These are phyloP conservation scores for Xylaria polymorpha DNA, from an alignment of 2,329 filamentous ascomycete species.

Conservation along the genomic window DNA sequence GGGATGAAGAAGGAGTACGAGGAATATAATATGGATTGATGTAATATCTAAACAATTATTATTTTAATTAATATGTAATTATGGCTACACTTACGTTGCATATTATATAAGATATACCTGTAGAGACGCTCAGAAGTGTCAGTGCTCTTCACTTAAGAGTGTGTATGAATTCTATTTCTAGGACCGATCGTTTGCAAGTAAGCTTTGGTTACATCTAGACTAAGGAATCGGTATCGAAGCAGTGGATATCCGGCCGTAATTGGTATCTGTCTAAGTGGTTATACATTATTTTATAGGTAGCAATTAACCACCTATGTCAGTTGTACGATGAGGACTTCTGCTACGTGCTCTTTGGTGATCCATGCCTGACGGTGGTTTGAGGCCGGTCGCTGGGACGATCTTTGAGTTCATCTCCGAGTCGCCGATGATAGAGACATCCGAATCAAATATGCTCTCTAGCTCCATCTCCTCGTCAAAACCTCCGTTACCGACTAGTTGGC, in stretches of 20 bases:
- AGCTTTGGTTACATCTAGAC: background rate
- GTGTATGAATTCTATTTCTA: background rate
- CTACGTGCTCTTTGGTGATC: conserved; percentile 40
- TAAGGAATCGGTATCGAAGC: background rate
- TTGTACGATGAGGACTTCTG: conserved; percentile 41
- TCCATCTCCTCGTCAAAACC: conserved; percentile 44
- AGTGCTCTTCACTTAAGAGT: background rate
- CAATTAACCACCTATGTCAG: conserved; percentile 1
- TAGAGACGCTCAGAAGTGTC: background rate
- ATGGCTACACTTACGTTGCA: background rate
- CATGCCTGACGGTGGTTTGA: conserved; percentile 49
- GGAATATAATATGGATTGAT: background rate
- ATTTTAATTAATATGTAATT: background rate
- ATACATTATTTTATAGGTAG: background rate
- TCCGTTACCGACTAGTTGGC: conserved; percentile 11
- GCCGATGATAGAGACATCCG: conserved; percentile 25
- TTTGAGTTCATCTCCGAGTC: conserved; percentile 1
- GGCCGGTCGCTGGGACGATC: conserved; percentile 39
- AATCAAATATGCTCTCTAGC: conserved; percentile 41
- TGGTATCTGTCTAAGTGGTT: background rate
- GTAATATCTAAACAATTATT: background rate
- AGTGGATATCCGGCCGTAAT: background rate
- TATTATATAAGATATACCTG: background rate
- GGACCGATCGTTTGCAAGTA: background rate
- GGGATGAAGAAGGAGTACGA: background rate